Base-by-base conservation (phyloP, 352 stramenopile genomes). In the Aphanomyces euteiches region DNA sequence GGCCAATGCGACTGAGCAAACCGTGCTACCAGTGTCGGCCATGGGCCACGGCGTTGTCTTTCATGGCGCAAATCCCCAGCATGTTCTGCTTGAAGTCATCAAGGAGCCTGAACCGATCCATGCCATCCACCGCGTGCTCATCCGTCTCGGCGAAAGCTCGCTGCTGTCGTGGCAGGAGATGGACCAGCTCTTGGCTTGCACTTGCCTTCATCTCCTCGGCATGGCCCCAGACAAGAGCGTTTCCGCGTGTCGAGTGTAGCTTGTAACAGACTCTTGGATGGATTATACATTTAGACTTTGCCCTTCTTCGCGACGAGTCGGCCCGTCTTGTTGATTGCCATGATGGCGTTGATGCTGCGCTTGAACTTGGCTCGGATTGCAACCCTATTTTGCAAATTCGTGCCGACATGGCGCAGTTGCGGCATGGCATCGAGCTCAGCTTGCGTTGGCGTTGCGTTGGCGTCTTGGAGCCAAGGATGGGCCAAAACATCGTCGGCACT, bases 321-420 rank as follows among this genome's bases (percentile, higher is more conserved):
- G 19, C 64, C 64, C n/a, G 85, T 93, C 74, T 91, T 90, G 69
- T 84, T 93, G 45, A 93, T 83, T 4, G 85, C 85, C 59, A 93
- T 80, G 10, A 93, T 77, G 6, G 79, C 85, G 47, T 84, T 84
- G 45, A 93, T 82, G 15, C 82, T 74, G 0, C 82, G 82, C 28
- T 84, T 83, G 73, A 93, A 90, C 59, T 88, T 90, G 72, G 76
- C 87, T 63, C 85, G 83, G 28, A 80, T 78, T 5, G 79, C 84
- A 50, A 83, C 57, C 41, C 80, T 73, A 45, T 90, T 82, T 72
- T 92, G 90, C 60, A 93, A 74, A 54, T 91, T 92, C 68, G 88
- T 90, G 36, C 78, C 85, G n/a, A 93, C 85, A 0, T 75, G 79
- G 53, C 72, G 67, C 7, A 84, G 76, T 15, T 67, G 75, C 73